phyloP scores from a whole-genome alignment of 352 stramenopile genomes.

The Globisporangium iwayamae region DNA sequence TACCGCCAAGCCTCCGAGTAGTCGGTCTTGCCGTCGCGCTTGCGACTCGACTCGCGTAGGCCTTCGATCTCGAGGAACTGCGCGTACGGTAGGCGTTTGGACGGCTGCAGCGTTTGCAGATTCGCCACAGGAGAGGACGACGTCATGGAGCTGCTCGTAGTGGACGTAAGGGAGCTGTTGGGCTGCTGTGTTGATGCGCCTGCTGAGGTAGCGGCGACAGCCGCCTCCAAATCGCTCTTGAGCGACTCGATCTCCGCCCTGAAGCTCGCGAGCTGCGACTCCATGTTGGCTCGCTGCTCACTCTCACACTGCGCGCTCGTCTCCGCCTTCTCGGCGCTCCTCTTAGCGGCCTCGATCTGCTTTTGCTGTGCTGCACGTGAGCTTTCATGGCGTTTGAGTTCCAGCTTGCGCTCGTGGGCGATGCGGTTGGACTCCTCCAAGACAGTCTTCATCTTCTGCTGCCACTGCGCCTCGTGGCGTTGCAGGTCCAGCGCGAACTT shows the following conservation, averaged over 20 bases:
- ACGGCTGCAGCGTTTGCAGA: constrained; percentile 36
- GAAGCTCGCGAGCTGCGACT: constrained; percentile 15
- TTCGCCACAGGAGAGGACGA: background rate
- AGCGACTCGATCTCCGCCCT: constrained; percentile 6
- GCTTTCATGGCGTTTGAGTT: constrained; percentile 29
- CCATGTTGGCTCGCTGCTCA: constrained; percentile 9
- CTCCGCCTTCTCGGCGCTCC: constrained; percentile 17
- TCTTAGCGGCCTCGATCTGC: constrained; percentile 16
- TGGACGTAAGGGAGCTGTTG: constrained; percentile 7
- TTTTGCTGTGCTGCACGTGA: constrained; percentile 15
- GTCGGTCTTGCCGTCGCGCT: constrained; percentile 31
- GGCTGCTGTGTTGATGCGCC: background rate
- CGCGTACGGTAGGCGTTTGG: constrained; percentile 67
- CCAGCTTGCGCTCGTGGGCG: constrained; percentile 49
- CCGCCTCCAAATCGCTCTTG: background rate
- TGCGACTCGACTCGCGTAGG: constrained; percentile 61
- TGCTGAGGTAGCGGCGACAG: background rate
- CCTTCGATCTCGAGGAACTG: constrained; percentile 80
- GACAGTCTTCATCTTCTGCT: constrained; percentile 50
- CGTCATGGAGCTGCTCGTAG: constrained; percentile 3
- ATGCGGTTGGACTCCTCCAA: constrained; percentile 49
- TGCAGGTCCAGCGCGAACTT: constrained; percentile 40
- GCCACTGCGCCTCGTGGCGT: constrained; percentile 25
- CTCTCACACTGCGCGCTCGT: constrained; percentile 14
- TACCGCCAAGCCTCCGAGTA: constrained; percentile 38